Base-by-base conservation (phyloP, 192 early-diverging fungal genomes). In the Umbelopsis ramanniana region DNA sequence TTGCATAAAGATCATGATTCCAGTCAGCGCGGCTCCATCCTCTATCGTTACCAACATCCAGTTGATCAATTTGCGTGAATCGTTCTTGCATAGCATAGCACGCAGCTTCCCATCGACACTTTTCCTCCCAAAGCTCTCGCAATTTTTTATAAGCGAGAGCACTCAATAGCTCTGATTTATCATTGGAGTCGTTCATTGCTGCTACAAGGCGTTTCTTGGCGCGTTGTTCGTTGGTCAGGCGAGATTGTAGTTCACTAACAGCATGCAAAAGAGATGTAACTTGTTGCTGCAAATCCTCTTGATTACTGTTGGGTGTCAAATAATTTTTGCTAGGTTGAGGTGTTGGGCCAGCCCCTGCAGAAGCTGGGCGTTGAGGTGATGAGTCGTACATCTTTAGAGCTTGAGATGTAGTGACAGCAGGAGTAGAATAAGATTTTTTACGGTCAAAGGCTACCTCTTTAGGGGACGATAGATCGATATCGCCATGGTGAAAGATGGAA, bases 111-210 rank as follows among this genome's bases (percentile, higher is more conserved):
- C 77, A 75, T 1, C 77, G 63, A 22, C 46, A 54, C 71, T 70
- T 73, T 29, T 81, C 79, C 57, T 81, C 79, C 79, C 79, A 76
- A 67, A 86, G 72, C 33, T 83, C 85, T 26, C 83, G 77, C 8
- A 86, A 52, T 54, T 84, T 84, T 54, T 82, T 83, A 71, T 84
- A 86, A 0, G 85, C 82, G 24, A 84, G 72, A 3, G 83, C 78
- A 24, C 74, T 83, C 14, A 86, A 69, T 26, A 76, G 72, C 53
- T 86, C 85, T 67, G 79, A 84, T 52, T 84, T 81, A 38, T 84
- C 85, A 7, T 71, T 71, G n/a, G 83, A 77, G 66, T 86, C 81
- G 46, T 86, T 74, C 71, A 86, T 74, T 22, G 80, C 75, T 14
- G 83, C 83, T 10, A 80, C 71, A 4, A 82, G 53, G 5, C 81